Evolutionary conservation across 1,284 basidiomycete species (phyloP).

Genomic region (Inonotus obliquus): DNA sequence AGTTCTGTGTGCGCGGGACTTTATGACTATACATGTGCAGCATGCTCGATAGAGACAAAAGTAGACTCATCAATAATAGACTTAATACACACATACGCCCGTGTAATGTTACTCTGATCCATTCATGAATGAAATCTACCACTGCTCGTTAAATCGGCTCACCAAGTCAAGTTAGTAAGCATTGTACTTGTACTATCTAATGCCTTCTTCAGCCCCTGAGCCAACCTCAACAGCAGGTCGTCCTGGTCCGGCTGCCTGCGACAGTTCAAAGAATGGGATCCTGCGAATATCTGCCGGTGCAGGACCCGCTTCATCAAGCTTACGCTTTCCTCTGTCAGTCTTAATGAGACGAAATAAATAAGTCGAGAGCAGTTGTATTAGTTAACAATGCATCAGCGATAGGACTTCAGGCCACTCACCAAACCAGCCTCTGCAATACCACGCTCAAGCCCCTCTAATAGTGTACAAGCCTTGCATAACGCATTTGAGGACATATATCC

Average conservation of each 20-base stretch:
- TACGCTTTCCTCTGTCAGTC: conserved; percentile 64
- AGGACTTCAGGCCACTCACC: conserved; percentile 42
- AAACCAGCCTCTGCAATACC: conserved; percentile 66
- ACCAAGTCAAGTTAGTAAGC: neutral
- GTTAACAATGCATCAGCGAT: conserved; percentile 11
- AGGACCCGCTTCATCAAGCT: conserved; percentile 54
- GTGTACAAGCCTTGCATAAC: conserved; percentile 88
- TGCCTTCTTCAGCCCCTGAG: neutral
- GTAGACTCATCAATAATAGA: neutral
- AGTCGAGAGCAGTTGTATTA: conserved; percentile 8
- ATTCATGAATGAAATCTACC: too few species aligned
- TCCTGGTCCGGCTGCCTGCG: conserved; percentile 1
- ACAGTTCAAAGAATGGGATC: conserved; percentile 50
- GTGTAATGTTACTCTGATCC: neutral
- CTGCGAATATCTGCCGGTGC: conserved; percentile 55
- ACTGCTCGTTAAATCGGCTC: too few species aligned
- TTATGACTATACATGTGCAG: conserved; percentile 60
- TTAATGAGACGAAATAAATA: conserved; percentile 28
- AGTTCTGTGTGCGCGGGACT: conserved; percentile 65
- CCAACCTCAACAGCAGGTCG: conserved; percentile 6
- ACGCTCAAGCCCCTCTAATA: conserved; percentile 87
- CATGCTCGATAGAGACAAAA: conserved; percentile 14
- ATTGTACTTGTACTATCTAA: neutral
- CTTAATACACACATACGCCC: neutral
- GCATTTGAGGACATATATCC: conserved; percentile 93